phyloP scores from a whole-genome alignment of 1,139 yeast species.

The Kodamaea ohmeri region DNA sequence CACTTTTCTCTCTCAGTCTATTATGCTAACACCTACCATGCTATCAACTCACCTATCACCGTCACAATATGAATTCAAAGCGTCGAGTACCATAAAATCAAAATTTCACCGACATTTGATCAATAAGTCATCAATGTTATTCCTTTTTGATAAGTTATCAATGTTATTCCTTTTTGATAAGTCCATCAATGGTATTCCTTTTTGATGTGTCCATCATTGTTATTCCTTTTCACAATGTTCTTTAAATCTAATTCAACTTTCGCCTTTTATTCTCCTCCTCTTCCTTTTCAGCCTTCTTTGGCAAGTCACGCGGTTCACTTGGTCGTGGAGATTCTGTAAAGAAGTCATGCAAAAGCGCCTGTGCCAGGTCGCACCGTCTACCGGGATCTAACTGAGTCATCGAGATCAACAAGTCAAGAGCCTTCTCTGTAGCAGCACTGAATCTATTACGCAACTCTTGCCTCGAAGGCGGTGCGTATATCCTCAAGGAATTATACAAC shows the following conservation, averaged over 20 bases:
- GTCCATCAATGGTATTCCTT: too few relatives aligned
- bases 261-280: constrained; percentile 19
- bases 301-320: constrained; percentile 67
- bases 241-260: constrained; percentile 15
- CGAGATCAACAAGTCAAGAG: constrained; percentile 69
- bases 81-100: too few relatives aligned
- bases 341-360: constrained; percentile 65
- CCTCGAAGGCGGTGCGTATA: constrained; percentile 82
- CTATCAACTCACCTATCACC: too few relatives aligned
- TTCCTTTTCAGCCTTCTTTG: constrained; percentile 39
- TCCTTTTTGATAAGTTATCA: too few relatives aligned
- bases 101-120: too few relatives aligned
- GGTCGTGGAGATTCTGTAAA: constrained; percentile 77
- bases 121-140: too few relatives aligned
- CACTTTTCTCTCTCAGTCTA: too few relatives aligned
- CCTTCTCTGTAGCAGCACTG: constrained; percentile 87
- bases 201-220: too few relatives aligned
- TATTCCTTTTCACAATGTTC: constrained; percentile 14
- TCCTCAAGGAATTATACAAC: constrained; percentile 63
- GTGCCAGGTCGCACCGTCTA: constrained; percentile 62
- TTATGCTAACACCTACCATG: too few relatives aligned
- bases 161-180: too few relatives aligned
- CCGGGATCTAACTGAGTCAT: constrained; percentile 81
- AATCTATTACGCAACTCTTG: constrained; percentile 80
- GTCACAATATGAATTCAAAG: too few relatives aligned